Conservation (phyloP, 257 asterid genomes). For the Lycium ferocissimum region DNA sequence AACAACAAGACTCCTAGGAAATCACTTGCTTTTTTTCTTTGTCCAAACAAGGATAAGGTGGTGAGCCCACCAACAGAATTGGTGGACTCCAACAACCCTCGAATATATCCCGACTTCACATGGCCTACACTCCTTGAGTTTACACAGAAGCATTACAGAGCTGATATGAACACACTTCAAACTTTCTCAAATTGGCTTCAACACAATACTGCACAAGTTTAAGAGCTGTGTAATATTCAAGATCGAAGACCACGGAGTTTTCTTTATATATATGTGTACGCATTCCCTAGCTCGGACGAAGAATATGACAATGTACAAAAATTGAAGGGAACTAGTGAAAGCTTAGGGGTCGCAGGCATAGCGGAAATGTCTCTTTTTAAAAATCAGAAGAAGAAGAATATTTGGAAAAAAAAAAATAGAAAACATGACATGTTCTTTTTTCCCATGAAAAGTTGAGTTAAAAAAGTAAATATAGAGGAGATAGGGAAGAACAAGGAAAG, state of each 20-base stretch:
- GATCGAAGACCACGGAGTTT: neutral
- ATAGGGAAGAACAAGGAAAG: conserved; percentile 4
- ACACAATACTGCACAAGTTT: conserved; percentile 4
- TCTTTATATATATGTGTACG: neutral
- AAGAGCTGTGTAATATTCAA: neutral
- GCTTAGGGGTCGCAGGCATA: neutral
- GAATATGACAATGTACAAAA: neutral
- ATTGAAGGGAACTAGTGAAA: neutral
- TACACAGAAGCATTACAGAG: conserved; percentile 91
- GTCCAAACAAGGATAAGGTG: conserved; percentile 83
- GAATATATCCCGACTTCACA: conserved; percentile 79
- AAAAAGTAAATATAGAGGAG: conserved; percentile 26
- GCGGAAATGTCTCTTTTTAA: neutral
- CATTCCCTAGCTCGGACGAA: neutral
- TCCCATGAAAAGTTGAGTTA: neutral
- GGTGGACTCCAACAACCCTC: conserved; percentile 76
- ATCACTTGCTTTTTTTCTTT: conserved; percentile 89
- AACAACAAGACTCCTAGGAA: conserved; percentile 74
- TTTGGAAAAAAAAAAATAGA: neutral
- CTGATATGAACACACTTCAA: conserved; percentile 87
- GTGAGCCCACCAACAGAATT: conserved; percentile 82
- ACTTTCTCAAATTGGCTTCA: conserved; percentile 70
- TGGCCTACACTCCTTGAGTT: conserved; percentile 77
- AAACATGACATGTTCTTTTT: neutral
- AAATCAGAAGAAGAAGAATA: neutral